phyloP scores from a whole-genome alignment of 768 basidiomycete genomes.

The Lyophyllum semitale region DNA sequence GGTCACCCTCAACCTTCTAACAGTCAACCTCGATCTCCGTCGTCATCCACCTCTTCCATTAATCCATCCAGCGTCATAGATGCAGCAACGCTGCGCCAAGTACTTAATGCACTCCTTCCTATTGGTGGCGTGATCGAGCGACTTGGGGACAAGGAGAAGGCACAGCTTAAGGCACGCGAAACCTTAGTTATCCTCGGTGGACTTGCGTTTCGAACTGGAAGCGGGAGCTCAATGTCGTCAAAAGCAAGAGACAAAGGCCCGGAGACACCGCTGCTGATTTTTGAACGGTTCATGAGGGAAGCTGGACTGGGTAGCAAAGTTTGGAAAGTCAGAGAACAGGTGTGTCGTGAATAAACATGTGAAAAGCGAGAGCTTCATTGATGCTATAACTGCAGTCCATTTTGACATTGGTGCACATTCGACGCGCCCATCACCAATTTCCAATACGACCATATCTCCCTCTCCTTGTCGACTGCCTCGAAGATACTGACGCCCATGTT shows the following conservation, averaged over 20 bases:
- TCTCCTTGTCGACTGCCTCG: constrained; percentile 78
- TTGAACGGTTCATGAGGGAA: constrained; percentile 75
- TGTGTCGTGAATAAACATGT: constrained; percentile 31
- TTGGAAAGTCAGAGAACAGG: constrained; percentile 87
- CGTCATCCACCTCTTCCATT: constrained; percentile 52
- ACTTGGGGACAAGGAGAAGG: constrained; percentile 78
- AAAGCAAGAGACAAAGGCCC: constrained; percentile 58
- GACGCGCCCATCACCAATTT: constrained; percentile 69
- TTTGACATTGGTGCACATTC: constrained; percentile 70
- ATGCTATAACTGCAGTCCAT: constrained; percentile 45
- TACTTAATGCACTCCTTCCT: constrained; percentile 69
- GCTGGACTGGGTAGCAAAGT: constrained; percentile 78
- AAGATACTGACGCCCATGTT: constrained; percentile 90
- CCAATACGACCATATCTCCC: constrained; percentile 83
- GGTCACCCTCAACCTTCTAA: constrained; percentile 26
- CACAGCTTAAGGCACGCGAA: constrained; percentile 75
- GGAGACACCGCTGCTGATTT: constrained; percentile 68
- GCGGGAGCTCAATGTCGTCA: constrained; percentile 41
- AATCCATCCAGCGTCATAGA: constrained; percentile 49
- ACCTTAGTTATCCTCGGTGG: constrained; percentile 75
- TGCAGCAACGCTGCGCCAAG: constrained; percentile 62
- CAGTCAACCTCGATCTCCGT: constrained; percentile 45
- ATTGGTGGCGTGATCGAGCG: constrained; percentile 80
- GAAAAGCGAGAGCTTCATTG: background rate
- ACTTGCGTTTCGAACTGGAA: constrained; percentile 63